Percentiles rank a stretch among this genome's conserved stretches.
Evolutionary conservation across 2,329 filamentous ascomycete genomes (phyloP).

Genomic region (Colletotrichum eremochloae): DNA sequence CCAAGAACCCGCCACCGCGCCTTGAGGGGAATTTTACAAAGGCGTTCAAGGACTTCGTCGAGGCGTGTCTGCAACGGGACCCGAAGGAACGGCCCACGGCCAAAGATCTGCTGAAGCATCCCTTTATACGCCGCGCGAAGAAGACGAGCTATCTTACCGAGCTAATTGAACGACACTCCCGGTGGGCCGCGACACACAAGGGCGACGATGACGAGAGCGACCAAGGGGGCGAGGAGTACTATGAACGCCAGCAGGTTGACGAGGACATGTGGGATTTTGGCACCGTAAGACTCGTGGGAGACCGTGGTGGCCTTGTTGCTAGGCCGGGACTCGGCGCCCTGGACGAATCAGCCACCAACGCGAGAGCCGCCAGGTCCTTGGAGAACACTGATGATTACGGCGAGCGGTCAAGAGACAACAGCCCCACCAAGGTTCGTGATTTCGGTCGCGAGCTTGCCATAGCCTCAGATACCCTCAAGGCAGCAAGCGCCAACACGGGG

Average conservation of each 20-base stretch:
- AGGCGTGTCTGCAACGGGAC: slow-evolving; percentile 87
- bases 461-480: slow-evolving; percentile 68
- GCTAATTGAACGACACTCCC: slow-evolving; percentile 89
- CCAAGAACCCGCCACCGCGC: slow-evolving; percentile 89
- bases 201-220: slow-evolving; percentile 76
- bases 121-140: slow-evolving; percentile 91
- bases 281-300: slow-evolving; percentile 85
- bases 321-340: slow-evolving; percentile 75
- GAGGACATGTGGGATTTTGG: slow-evolving; percentile 99
- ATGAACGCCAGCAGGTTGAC: slow-evolving; percentile 69
- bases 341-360: slow-evolving; percentile 86
- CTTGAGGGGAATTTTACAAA: slow-evolving; percentile 86
- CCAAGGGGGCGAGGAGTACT: slow-evolving; percentile 67
- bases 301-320: slow-evolving; percentile 68
- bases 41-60: slow-evolving; percentile 86
- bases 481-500: slow-evolving; percentile 57
- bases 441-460: slow-evolving; percentile 57
- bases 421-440: slow-evolving; percentile 66
- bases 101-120: slow-evolving; percentile 87
- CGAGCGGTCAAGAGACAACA: slow-evolving; percentile 64
- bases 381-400: slow-evolving; percentile 65
- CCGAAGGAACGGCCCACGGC: slow-evolving; percentile 90
- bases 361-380: slow-evolving; percentile 69
- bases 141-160: slow-evolving; percentile 97
- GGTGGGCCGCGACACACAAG: slow-evolving; percentile 88